A percentile compares a stretch with the other conserved stretches of the same genome.
phyloP scores from a whole-genome alignment of 140 eudicot genomes.

The Ambrosia hybrid region DNA sequence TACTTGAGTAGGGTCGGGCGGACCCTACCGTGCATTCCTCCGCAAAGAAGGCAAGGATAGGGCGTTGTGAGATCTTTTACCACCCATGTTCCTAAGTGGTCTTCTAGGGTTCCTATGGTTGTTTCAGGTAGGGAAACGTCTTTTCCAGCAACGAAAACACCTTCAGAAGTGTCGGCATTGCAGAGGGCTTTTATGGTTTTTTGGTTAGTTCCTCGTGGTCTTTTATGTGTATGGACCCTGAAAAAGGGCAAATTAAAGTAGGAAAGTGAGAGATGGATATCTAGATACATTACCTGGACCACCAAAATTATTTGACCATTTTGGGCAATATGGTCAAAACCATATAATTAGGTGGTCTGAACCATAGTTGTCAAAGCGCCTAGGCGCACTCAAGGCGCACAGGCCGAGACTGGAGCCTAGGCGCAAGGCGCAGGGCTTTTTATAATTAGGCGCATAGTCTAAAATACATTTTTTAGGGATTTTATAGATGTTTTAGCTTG shows the following conservation, averaged over 20 bases:
- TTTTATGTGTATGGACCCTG: constrained; percentile 85
- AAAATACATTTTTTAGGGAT: no score
- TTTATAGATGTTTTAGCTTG: no score
- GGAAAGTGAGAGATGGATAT: constrained; percentile 10
- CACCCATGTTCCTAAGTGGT: constrained; percentile 75
- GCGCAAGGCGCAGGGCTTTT: no score
- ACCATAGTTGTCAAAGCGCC: no score
- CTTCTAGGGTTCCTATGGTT: constrained; percentile 54
- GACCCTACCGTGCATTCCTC: constrained; percentile 85
- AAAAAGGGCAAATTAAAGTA: constrained; percentile 1
- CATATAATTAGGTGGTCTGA: background rate
- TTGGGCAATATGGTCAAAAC: background rate
- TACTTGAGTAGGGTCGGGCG: constrained; percentile 65
- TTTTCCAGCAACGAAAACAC: constrained; percentile 58
- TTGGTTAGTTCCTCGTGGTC: constrained; percentile 67
- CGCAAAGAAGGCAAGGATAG: constrained; percentile 92
- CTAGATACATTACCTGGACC: background rate
- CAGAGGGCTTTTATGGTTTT: constrained; percentile 84
- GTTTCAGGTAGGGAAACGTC: constrained; percentile 96
- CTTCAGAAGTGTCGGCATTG: constrained; percentile 89
- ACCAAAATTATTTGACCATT: background rate
- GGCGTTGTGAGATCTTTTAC: constrained; percentile 76
- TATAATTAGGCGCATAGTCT: no score
- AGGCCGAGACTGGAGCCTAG: no score
- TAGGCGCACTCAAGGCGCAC: no score